These are phyloP conservation scores for Fusarium tupiense DNA, from an alignment of 2,329 filamentous ascomycete genomes.

Conservation along the genomic window DNA sequence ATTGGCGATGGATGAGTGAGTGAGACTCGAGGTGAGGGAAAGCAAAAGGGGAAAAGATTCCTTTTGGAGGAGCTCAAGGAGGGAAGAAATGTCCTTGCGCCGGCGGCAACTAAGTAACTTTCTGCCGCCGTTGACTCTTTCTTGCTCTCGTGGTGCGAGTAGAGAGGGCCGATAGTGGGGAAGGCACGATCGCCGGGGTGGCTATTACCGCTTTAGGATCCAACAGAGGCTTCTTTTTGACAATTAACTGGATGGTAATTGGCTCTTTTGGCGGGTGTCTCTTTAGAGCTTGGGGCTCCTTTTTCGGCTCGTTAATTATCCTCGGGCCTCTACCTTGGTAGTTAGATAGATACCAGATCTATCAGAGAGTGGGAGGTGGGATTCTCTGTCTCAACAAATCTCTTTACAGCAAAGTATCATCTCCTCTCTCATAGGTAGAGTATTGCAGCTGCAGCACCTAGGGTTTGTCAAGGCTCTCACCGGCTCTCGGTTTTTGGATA, in stretches of 20 bases:
- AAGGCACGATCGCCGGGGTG: constrained; percentile 17
- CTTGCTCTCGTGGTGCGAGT: constrained; percentile 12
- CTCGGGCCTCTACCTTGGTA: constrained; percentile 7
- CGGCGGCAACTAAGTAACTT: constrained; percentile 34
- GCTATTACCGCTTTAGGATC: constrained; percentile 9
- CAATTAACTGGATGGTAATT: constrained; percentile 41
- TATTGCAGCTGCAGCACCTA: not conserved
- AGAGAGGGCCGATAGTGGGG: constrained; percentile 17
- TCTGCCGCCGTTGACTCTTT: constrained; percentile 25
- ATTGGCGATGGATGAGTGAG: not conserved
- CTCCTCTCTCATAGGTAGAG: not conserved
- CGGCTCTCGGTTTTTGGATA: constrained; percentile 40
- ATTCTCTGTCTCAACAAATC: not conserved
- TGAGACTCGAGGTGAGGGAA: not conserved
- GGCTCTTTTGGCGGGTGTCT: constrained; percentile 24
- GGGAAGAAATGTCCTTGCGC: constrained; percentile 11
- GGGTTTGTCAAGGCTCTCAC: not conserved
- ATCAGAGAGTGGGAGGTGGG: not conserved
- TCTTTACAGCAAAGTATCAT: not conserved
- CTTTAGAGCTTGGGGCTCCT: constrained; percentile 2
- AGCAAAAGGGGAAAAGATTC: not conserved
- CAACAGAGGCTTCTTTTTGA: constrained; percentile 22
- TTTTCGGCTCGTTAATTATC: not conserved
- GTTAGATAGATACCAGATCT: not conserved
- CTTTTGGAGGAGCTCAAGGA: constrained; percentile 12